phyloP scores from a whole-genome alignment of 2,329 filamentous ascomycete genomes.

The Fusarium sambucinum region DNA sequence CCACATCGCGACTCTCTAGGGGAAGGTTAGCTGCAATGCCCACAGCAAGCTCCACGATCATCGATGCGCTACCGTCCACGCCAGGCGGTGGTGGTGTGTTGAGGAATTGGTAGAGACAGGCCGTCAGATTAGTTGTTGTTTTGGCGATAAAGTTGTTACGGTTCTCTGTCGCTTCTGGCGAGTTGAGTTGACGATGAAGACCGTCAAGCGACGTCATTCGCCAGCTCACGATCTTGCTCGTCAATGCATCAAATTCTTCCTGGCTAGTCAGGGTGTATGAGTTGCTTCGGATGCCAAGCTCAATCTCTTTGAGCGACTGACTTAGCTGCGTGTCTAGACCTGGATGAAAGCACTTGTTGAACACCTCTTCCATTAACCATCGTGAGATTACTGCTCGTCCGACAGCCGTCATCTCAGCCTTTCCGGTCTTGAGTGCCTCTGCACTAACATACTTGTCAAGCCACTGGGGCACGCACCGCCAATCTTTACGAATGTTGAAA shows the following conservation, averaged over 20 bases:
- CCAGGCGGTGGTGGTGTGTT: slow-evolving; percentile 81
- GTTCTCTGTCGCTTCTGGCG: slow-evolving; percentile 74
- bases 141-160: slow-evolving; percentile 76
- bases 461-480: slow-evolving; percentile 85
- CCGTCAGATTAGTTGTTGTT: slow-evolving; percentile 75
- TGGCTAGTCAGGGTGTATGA: slow-evolving; percentile 79
- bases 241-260: slow-evolving; percentile 90
- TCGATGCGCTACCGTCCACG: slow-evolving; percentile 87
- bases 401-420: slow-evolving; percentile 97
- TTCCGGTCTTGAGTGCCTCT: slow-evolving; percentile 86
- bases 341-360: slow-evolving; percentile 93
- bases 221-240: slow-evolving; percentile 91
- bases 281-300: slow-evolving; percentile 85
- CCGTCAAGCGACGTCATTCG: slow-evolving; percentile 93
- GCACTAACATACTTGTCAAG: slow-evolving; percentile 82
- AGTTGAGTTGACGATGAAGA: slow-evolving; percentile 77
- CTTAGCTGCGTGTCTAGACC: slow-evolving; percentile 82
- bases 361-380: slow-evolving; percentile 92
- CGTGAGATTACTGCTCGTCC: slow-evolving; percentile 88
- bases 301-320: slow-evolving; percentile 83
- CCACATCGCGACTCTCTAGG: slow-evolving; percentile 90
- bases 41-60: slow-evolving; percentile 93
- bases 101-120: slow-evolving; percentile 78
- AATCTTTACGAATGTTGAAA: slow-evolving; percentile 96
- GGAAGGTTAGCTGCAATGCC: slow-evolving; percentile 88